phyloP scores from a whole-genome alignment of 2,329 filamentous ascomycete genomes.

The Aspergillus vadensis region DNA sequence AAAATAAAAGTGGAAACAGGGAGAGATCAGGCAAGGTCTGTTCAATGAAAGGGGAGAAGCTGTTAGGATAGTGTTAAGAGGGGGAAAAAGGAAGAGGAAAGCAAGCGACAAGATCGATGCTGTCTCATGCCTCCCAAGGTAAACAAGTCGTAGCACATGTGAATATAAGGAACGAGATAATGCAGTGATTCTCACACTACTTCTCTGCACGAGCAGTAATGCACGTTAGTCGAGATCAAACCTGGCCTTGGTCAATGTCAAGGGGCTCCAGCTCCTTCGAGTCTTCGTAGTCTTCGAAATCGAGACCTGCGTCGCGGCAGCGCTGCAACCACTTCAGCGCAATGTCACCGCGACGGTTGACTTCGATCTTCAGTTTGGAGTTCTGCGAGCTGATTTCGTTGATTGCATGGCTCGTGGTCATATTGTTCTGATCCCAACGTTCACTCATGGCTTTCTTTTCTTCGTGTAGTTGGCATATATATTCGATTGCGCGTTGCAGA shows the following conservation, averaged over 20 bases:
- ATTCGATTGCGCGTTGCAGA: conserved; percentile 86
- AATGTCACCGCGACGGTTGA: conserved; percentile 81
- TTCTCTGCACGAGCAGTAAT: background rate
- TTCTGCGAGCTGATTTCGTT: conserved; percentile 94
- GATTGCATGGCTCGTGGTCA: conserved; percentile 49
- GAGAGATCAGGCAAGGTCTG: conserved; percentile 11
- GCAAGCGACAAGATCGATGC: conserved; percentile 9
- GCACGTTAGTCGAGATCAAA: conserved; percentile 11
- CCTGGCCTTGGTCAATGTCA: conserved; percentile 37
- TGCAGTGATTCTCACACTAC: conserved; percentile 8
- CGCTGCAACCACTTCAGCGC: conserved; percentile 50
- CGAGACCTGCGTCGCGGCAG: conserved; percentile 50
- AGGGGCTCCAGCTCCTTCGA: conserved; percentile 43
- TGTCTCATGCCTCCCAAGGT: conserved; percentile 23
- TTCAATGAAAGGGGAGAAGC: background rate
- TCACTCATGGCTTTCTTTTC: conserved; percentile 47
- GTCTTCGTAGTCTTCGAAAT: conserved; percentile 53
- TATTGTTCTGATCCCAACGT: conserved; percentile 46
- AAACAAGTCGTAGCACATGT: conserved; percentile 34
- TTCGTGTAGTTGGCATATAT: conserved; percentile 77
- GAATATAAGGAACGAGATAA: conserved; percentile 8
- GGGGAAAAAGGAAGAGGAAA: conserved; percentile 17
- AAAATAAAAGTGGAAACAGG: conserved; percentile 8
- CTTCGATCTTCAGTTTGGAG: conserved; percentile 90
- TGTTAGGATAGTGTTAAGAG: conserved; percentile 14